A percentile compares a stretch with the other conserved stretches of the same genome.
These are phyloP conservation scores for Eugenia klotzschiana DNA, from an alignment of 441 rosid species.

Conservation along the genomic window DNA sequence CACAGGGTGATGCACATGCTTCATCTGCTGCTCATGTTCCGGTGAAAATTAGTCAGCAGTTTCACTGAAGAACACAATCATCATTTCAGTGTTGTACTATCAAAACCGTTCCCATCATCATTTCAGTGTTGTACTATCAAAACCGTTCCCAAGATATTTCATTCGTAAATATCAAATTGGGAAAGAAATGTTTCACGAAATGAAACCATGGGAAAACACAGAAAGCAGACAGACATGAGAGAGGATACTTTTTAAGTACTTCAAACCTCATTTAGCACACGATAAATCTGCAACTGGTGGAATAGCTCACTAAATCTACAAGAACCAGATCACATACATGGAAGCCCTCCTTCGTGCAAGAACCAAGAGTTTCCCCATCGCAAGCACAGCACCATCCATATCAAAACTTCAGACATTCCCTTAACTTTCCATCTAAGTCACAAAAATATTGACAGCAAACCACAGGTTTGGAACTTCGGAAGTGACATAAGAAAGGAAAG, in stretches of 20 bases:
- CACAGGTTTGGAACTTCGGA: background rate
- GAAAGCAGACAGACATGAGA: background rate
- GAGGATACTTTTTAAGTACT: background rate
- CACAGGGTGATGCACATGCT: background rate
- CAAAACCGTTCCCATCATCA: background rate
- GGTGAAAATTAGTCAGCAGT: background rate
- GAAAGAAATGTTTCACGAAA: background rate
- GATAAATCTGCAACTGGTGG: background rate
- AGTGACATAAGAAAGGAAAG: background rate
- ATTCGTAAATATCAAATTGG: background rate
- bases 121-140: background rate
- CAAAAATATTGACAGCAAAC: no score
- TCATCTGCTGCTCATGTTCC: background rate
- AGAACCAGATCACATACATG: background rate
- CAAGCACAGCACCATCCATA: background rate
- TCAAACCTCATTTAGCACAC: background rate
- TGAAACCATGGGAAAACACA: background rate
- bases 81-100: background rate
- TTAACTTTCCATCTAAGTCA: no score
- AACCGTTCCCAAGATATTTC: background rate
- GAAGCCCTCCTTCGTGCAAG: background rate
- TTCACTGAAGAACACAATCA: background rate
- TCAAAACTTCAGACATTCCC: background rate
- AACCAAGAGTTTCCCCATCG: background rate
- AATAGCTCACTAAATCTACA: background rate